Conservation (phyloP, 208 protist species). For the Leishmania guyanensis region DNA sequence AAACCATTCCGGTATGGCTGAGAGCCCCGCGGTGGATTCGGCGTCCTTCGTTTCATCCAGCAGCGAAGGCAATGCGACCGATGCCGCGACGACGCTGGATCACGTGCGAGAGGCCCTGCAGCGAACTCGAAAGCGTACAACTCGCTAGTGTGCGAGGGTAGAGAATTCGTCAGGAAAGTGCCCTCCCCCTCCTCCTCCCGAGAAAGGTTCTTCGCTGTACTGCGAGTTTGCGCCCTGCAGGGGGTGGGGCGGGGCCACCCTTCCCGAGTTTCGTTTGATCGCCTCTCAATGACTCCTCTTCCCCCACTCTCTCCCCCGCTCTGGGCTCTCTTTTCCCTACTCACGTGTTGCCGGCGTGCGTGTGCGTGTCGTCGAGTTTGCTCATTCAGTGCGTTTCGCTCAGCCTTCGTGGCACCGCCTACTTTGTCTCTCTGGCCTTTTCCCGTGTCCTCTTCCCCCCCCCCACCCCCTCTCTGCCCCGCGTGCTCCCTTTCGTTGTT, state of each 20-base stretch:
- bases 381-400: background rate
- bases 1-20: background rate
- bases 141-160: background rate
- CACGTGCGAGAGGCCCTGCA: conserved; percentile 43
- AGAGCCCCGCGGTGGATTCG: background rate
- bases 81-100: conserved; percentile 31
- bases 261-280: background rate
- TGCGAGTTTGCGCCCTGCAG: background rate
- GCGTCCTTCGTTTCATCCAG: background rate
- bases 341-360: background rate
- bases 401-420: background rate
- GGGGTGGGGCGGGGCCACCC: background rate
- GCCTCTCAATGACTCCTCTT: background rate
- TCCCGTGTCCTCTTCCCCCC: background rate
- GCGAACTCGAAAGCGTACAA: conserved; percentile 27
- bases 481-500: background rate
- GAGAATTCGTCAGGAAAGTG: background rate
- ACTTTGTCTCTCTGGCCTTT: background rate
- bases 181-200: background rate
- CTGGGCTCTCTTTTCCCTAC: background rate
- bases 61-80: background rate
- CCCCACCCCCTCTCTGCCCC: background rate
- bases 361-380: background rate
- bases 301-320: background rate
- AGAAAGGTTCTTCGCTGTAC: background rate